Evolutionary conservation across 306 rosid species (phyloP).

Genomic region (Urtica urens): DNA sequence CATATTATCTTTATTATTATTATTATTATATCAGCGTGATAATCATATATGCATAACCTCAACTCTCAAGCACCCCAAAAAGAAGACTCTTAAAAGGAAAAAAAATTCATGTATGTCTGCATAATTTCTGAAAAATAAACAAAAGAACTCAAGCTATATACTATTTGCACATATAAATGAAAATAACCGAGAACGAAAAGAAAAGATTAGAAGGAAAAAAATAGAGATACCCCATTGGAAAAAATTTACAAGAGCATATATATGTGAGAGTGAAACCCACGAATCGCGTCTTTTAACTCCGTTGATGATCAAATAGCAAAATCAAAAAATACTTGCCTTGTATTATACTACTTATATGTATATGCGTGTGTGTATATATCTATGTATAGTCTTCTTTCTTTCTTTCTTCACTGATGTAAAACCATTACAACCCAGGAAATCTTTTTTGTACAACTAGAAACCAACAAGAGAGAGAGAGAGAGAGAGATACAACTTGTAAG

Average conservation of each 20-base stretch:
- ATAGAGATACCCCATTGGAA: slow-evolving; percentile 3
- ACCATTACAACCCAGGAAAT: neutral
- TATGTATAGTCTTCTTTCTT: neutral
- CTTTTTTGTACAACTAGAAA: neutral
- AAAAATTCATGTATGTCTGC: too few relatives aligned
- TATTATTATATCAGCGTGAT: neutral
- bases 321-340: neutral
- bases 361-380: neutral
- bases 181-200: neutral
- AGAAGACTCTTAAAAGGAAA: neutral
- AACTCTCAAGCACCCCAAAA: neutral
- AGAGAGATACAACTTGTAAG: neutral
- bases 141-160: neutral
- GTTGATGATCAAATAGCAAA: neutral
- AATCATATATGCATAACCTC: neutral
- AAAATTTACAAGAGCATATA: neutral
- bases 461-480: neutral
- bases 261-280: slow-evolving; percentile 16
- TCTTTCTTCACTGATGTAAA: neutral
- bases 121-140: neutral
- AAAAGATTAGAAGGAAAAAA: slow-evolving; percentile 2
- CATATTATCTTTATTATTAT: neutral
- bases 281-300: slow-evolving; percentile 28
- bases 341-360: neutral
- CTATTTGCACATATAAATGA: neutral